These are phyloP conservation scores for Rhododendron molle DNA, from an alignment of 148 eudicot species.

Conservation along the genomic window DNA sequence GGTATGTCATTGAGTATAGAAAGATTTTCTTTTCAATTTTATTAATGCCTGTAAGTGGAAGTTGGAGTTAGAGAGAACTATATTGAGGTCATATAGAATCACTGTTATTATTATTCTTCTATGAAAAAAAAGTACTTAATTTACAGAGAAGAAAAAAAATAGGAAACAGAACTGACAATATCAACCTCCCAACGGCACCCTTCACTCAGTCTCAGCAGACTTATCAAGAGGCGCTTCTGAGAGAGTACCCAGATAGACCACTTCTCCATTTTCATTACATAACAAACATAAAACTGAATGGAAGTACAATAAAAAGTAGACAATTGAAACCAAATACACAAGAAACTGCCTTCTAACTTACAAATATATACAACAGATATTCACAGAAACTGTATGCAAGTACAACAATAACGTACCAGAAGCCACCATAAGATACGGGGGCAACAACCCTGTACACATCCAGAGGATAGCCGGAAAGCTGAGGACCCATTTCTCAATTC, in stretches of 20 bases:
- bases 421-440: not conserved
- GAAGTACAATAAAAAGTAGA: not conserved
- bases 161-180: not conserved
- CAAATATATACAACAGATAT: not conserved
- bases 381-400: not conserved
- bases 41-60: not conserved
- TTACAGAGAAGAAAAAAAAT: not conserved
- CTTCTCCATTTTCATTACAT: too few relatives aligned
- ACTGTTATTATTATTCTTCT: not conserved
- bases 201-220: not conserved
- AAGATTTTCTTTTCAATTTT: too few relatives aligned
- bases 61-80: not conserved
- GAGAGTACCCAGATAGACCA: too few relatives aligned
- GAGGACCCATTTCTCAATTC: not conserved
- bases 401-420: not conserved
- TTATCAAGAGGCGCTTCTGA: too few relatives aligned
- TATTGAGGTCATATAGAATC: not conserved
- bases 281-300: too few relatives aligned
- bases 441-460: not conserved
- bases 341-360: not conserved
- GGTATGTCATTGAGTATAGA: not conserved
- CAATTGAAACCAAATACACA: not conserved
- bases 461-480: not conserved
- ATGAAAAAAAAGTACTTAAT: not conserved
- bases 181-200: not conserved